phyloP scores from a whole-genome alignment of 805 yeast genomes.

The Isabelozyma pseudorhagii region DNA sequence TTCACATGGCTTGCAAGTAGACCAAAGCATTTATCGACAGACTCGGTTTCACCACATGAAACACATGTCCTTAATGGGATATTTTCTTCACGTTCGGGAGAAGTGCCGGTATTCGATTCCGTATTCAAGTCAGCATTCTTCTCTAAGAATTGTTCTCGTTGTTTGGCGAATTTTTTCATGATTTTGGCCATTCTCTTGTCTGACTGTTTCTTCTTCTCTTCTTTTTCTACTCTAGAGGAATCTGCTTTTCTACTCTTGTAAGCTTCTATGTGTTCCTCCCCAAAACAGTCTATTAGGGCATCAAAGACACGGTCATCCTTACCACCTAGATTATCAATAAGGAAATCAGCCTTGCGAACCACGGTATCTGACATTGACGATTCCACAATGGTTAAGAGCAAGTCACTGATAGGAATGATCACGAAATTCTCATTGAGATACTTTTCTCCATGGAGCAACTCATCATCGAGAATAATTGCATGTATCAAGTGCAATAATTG shows the following conservation, averaged over 20 bases:
- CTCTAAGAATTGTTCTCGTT: conserved; percentile 41
- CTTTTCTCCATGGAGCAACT: conserved; percentile 34
- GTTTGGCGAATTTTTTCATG: conserved; percentile 58
- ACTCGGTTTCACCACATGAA: conserved; percentile 55
- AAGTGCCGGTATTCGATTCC: conserved; percentile 1
- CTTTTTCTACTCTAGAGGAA: conserved; percentile 50
- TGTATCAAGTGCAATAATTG: conserved; percentile 67
- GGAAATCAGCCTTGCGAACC: conserved; percentile 52
- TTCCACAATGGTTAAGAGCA: conserved; percentile 50
- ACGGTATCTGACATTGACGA: conserved; percentile 48
- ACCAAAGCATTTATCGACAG: conserved; percentile 49
- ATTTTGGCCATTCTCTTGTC: conserved; percentile 60
- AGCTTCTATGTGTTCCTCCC: conserved; percentile 47
- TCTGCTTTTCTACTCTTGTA: conserved; percentile 46
- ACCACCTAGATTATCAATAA: conserved; percentile 49
- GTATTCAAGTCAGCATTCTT: conserved; percentile 26
- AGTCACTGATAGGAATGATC: conserved; percentile 55
- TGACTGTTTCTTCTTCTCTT: conserved; percentile 55
- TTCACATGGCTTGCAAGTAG: conserved; percentile 50
- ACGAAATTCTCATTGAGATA: conserved; percentile 45
- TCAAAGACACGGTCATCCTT: conserved; percentile 50
- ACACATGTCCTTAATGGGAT: conserved; percentile 45
- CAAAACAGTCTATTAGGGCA: conserved; percentile 54
- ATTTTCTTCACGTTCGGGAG: conserved; percentile 1
- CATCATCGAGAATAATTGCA: conserved; percentile 57